A percentile compares a stretch with the other conserved stretches of the same genome.
Evolutionary conservation across 2,329 filamentous ascomycete genomes (phyloP).

Genomic region (Penicillium sp.): DNA sequence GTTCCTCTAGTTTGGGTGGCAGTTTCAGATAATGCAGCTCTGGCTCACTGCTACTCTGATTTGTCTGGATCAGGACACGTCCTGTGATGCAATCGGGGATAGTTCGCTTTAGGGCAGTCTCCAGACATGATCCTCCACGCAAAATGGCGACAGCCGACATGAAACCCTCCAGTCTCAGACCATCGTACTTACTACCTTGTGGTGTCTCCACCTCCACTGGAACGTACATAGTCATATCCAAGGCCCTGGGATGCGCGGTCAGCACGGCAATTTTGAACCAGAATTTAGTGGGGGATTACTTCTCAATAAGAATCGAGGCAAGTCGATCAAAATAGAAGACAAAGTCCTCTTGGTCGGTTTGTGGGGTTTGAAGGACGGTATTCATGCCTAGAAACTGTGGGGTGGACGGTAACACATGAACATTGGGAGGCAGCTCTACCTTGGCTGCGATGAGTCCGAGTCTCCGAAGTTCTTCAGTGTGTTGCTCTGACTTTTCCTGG

Average conservation of each 20-base stretch:
- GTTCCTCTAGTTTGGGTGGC: slow-evolving; percentile 66
- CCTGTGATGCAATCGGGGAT: slow-evolving; percentile 91
- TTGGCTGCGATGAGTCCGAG: slow-evolving; percentile 71
- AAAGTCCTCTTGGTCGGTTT: slow-evolving; percentile 81
- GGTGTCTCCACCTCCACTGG: slow-evolving; percentile 67
- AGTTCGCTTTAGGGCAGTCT: slow-evolving; percentile 81
- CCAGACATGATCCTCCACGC: slow-evolving; percentile 82
- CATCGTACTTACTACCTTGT: slow-evolving; percentile 65
- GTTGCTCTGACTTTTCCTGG: slow-evolving; percentile 76
- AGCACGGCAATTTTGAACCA: neutral
- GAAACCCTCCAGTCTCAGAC: slow-evolving; percentile 67
- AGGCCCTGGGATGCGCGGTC: slow-evolving; percentile 52
- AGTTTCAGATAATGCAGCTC: slow-evolving; percentile 88
- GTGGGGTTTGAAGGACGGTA: slow-evolving; percentile 79
- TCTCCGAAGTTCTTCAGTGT: slow-evolving; percentile 73
- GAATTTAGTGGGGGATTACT: slow-evolving; percentile 30
- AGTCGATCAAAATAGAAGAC: slow-evolving; percentile 96
- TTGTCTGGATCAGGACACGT: slow-evolving; percentile 85
- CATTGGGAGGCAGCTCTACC: slow-evolving; percentile 69
- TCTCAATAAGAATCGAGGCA: slow-evolving; percentile 78
- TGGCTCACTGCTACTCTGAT: slow-evolving; percentile 78
- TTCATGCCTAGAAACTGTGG: slow-evolving; percentile 83
- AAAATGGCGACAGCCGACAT: slow-evolving; percentile 85
- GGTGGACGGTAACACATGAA: slow-evolving; percentile 71
- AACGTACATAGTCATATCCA: slow-evolving; percentile 72